Conservation (phyloP, 129 eudicot species). For the Oenanthe sinensis region DNA sequence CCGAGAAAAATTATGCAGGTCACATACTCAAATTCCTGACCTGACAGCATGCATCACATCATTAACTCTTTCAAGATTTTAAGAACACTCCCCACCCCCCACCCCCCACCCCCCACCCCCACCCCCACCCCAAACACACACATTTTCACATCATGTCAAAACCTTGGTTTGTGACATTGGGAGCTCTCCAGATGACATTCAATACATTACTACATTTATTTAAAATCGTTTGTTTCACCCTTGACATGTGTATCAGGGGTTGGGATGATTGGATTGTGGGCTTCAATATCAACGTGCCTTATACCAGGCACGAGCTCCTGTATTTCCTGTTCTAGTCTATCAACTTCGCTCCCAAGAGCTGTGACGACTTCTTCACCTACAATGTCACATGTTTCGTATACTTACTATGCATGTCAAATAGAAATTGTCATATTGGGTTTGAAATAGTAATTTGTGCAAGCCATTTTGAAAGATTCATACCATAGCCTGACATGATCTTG, state of each 20-base stretch:
- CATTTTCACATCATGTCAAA: not conserved
- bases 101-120: too few relatives aligned
- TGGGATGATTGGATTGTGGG: constrained; percentile 70
- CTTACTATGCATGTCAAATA: not conserved
- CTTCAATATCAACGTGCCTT: constrained; percentile 89
- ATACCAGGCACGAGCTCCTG: constrained; percentile 93
- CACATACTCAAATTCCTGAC: not conserved
- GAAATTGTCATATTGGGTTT: not conserved
- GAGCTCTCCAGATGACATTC: not conserved
- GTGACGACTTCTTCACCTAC: constrained; percentile 94
- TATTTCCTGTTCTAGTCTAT: constrained; percentile 86
- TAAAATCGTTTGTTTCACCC: constrained; percentile 8
- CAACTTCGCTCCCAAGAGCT: constrained; percentile 94
- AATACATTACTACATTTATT: not conserved
- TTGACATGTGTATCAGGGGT: constrained; percentile 22
- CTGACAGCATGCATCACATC: not conserved
- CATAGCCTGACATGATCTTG: constrained; percentile 80
- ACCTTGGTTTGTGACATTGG: not conserved
- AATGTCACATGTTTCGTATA: not conserved
- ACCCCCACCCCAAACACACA: too few relatives aligned
- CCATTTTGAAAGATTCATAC: constrained; percentile 24
- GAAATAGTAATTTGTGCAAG: not conserved
- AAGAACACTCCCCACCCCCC: not conserved
- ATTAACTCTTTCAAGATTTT: not conserved
- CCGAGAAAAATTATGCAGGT: not conserved